Evolutionary conservation across 164 flowering plant species (phyloP).

Genomic region (Aristolochia fimbriata): DNA sequence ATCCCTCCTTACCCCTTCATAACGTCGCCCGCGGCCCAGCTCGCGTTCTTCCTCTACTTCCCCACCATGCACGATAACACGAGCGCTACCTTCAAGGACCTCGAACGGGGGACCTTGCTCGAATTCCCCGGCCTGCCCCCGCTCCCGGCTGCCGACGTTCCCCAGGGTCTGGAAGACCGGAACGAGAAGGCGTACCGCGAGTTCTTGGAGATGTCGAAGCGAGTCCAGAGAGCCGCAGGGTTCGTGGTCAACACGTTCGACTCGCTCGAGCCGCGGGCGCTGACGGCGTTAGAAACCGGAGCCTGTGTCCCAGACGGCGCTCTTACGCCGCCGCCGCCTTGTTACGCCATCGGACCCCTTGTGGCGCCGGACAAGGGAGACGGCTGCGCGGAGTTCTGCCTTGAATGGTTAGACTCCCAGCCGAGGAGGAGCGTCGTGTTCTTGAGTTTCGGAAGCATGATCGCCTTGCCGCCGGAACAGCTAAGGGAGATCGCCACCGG

Average conservation of each 20-base stretch:
- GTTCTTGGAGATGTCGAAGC: background rate
- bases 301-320: constrained; percentile 1
- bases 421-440: constrained; percentile 33
- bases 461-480: constrained; percentile 21
- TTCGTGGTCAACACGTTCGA: constrained; percentile 26
- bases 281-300: constrained; percentile 11
- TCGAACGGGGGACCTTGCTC: background rate
- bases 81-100: constrained; percentile 7
- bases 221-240: constrained; percentile 8
- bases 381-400: constrained; percentile 10
- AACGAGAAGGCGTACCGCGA: constrained; percentile 4
- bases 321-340: constrained; percentile 8
- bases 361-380: constrained; percentile 3
- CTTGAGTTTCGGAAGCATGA: constrained; percentile 37
- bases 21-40: constrained; percentile 11
- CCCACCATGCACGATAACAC: constrained; percentile 7
- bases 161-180: constrained; percentile 10
- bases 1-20: constrained; percentile 20
- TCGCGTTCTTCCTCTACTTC: constrained; percentile 10
- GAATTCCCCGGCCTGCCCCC: constrained; percentile 16
- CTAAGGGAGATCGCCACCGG: constrained; percentile 33
- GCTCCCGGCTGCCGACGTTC: constrained; percentile 11
- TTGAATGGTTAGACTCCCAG: constrained; percentile 34
- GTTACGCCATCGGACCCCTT: constrained; percentile 21
- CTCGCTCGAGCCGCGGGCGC: constrained; percentile 11